A percentile compares a stretch with the other conserved stretches of the same genome.
Conservation (phyloP, 2,329 filamentous ascomycete species). For the Sphaceloma murrayae region DNA sequence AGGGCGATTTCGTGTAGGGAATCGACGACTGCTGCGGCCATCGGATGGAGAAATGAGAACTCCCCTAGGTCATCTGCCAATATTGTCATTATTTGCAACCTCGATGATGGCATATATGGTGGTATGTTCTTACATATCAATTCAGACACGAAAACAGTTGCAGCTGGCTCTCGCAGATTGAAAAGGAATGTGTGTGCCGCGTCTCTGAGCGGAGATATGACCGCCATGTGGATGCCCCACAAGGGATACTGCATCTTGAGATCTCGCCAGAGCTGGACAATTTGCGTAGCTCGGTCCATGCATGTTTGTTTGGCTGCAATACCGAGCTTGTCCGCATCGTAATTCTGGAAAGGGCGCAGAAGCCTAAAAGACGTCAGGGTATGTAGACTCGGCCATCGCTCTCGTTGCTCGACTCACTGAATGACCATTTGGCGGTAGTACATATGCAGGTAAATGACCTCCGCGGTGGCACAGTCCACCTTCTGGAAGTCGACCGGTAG, state of each 20-base stretch:
- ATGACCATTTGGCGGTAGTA: conserved; percentile 5
- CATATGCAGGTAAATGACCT: conserved; percentile 7
- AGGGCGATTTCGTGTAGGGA: conserved; percentile 1
- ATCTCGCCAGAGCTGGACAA: conserved; percentile 1
- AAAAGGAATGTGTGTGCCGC: conserved; percentile 6
- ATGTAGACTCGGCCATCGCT: too few species aligned
- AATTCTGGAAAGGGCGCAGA: neutral
- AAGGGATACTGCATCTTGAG: neutral
- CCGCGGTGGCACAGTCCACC: neutral
- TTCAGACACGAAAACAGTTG: neutral
- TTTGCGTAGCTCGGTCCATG: neutral
- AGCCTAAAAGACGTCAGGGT: neutral
- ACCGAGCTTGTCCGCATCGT: neutral
- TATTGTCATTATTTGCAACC: neutral
- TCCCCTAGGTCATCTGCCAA: neutral
- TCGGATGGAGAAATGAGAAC: neutral
- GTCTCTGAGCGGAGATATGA: conserved; percentile 1
- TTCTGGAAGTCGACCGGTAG: conserved; percentile 7
- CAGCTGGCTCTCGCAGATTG: neutral
- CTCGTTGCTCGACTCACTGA: conserved; percentile 6
- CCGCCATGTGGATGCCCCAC: conserved; percentile 3
- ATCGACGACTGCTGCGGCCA: neutral
- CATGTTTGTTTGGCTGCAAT: neutral
- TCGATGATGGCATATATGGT: neutral
- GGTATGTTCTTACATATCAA: neutral